Conservation (phyloP, 2,329 filamentous ascomycete species). For the Fusarium protoensiforme region DNA sequence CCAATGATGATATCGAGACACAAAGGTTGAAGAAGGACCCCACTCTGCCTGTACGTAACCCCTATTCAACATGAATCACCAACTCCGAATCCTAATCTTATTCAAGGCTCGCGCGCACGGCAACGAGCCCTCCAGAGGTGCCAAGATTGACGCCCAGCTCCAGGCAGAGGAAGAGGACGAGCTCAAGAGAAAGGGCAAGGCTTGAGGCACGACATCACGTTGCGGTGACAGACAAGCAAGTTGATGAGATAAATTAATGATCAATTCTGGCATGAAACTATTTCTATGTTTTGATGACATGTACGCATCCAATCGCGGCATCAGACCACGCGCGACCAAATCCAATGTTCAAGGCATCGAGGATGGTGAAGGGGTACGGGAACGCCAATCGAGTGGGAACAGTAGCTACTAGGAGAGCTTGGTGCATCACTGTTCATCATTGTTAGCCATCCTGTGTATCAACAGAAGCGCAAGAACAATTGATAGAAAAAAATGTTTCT, state of each 20-base stretch:
- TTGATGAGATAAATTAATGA: conserved; percentile 28
- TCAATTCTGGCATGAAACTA: background rate
- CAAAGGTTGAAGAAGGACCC: conserved; percentile 66
- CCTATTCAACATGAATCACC: background rate
- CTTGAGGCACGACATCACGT: conserved; percentile 26
- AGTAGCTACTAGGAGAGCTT: background rate
- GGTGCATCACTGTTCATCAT: conserved; percentile 27
- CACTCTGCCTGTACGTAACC: conserved; percentile 64
- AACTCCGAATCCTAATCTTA: conserved; percentile 3
- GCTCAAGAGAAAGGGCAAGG: conserved; percentile 67
- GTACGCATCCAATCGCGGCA: background rate
- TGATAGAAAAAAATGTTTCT: conserved; percentile 50
- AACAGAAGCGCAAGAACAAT: conserved; percentile 38
- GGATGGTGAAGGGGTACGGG: background rate
- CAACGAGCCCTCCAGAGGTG: conserved; percentile 78
- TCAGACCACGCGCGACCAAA: background rate
- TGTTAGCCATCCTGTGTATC: conserved; percentile 40
- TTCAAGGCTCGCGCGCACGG: conserved; percentile 72
- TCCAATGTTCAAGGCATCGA: background rate
- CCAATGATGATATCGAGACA: conserved; percentile 58
- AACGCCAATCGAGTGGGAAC: background rate
- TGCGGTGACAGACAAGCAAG: conserved; percentile 5
- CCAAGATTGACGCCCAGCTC: conserved; percentile 76
- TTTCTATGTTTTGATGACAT: background rate
- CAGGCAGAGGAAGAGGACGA: conserved; percentile 74